Base-by-base conservation (phyloP, 2,329 filamentous ascomycete genomes). In the Teratosphaeria destructans region DNA sequence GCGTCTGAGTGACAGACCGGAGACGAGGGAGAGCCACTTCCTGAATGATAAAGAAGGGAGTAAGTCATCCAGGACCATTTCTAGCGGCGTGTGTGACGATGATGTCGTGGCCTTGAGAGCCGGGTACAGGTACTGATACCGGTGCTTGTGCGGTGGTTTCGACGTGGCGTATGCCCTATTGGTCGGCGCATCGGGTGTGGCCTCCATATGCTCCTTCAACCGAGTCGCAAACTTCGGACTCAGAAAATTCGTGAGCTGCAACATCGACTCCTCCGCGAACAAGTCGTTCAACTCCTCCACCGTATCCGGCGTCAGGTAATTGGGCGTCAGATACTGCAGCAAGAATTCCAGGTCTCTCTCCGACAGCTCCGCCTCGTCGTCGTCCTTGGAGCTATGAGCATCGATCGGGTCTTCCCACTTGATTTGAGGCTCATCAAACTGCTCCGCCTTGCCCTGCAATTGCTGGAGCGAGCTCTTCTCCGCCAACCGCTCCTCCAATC, bases 381-480 rank as follows among this genome's bases (percentile, higher is more conserved):
- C 73, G 61, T 74, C 66, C 62, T 56, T 11, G 19, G 71, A 58
- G 61, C 54, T 52, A 16, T 39, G 34, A 19, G 14, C 19, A 35
- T 35, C 27, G 5, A 19, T 34, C 27, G 56, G 64, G 16, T 74
- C 68, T 6, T 85, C 77, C 60, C 85, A 82, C 58, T 82, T 76
- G 5, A 85, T 73, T 67, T 86, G 84, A 0, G 94, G 93, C 65
- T 84, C 81, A 73, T 99, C 94, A 71, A 96, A 94, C 70, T 89
- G 85, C 67, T 95, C 92, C 3, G 89, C 89, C 68, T 95, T 90
- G 66, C 92, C 90, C 75, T 96, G 90, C 32, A 99, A 79, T 76
- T 97, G 93, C 75, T 91, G 90, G 64, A 97, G 81, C 68, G 91
- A 92, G 74, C 92, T 97, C 74, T 90, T 90, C 73, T 90, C 87